These are phyloP conservation scores for Suillus occidentalis DNA, from an alignment of 768 basidiomycete genomes.

Conservation along the genomic window DNA sequence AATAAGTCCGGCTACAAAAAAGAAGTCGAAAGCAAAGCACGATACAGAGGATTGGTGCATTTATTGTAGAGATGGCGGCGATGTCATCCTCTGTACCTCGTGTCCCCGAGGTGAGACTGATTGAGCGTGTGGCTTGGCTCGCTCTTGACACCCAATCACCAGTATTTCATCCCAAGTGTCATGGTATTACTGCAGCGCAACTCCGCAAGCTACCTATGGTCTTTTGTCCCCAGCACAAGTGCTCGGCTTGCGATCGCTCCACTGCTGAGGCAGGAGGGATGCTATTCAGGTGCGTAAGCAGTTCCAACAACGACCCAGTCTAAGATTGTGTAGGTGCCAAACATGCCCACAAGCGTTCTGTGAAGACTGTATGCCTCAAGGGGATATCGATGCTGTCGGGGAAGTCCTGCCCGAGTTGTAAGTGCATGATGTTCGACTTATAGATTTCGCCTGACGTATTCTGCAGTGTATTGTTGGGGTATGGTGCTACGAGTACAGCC, in stretches of 20 bases:
- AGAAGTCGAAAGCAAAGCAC: conserved; percentile 36
- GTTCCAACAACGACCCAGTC: not conserved
- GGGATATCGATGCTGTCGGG: conserved; percentile 51
- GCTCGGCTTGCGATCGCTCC: conserved; percentile 42
- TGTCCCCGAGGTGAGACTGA: conserved; percentile 54
- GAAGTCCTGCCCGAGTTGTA: conserved; percentile 60
- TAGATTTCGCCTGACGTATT: not conserved
- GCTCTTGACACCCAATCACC: not conserved
- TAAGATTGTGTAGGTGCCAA: conserved; percentile 45
- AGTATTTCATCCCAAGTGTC: conserved; percentile 59
- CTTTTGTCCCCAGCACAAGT: conserved; percentile 52
- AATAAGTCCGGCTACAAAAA: conserved; percentile 23
- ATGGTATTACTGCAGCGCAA: conserved; percentile 37
- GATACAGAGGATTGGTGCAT: conserved; percentile 62
- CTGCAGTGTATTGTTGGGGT: conserved; percentile 42
- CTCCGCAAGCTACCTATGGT: conserved; percentile 26
- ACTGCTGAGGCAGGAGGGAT: conserved; percentile 54
- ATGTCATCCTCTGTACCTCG: conserved; percentile 43
- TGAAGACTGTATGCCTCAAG: conserved; percentile 57
- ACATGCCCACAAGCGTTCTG: conserved; percentile 61
- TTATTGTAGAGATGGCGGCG: conserved; percentile 59
- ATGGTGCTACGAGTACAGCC: conserved; percentile 33
- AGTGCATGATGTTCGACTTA: conserved; percentile 23
- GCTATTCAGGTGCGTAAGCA: conserved; percentile 48
- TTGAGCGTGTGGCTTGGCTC: conserved; percentile 2